These are phyloP conservation scores for Podila horticola DNA, from an alignment of 192 early-diverging fungal species.

Conservation along the genomic window DNA sequence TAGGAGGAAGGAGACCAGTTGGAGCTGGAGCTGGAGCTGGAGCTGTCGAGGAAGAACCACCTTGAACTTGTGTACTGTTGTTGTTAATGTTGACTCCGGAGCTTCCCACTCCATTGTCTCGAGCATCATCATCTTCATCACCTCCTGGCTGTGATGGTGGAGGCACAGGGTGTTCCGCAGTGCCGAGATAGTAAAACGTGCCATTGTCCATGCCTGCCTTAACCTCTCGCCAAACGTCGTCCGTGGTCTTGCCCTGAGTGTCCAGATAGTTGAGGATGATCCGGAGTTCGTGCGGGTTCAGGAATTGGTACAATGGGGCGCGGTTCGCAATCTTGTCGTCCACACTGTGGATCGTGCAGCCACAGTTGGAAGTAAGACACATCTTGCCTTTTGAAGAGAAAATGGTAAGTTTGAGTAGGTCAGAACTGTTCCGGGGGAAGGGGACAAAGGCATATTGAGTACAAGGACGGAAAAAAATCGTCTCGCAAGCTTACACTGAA, in stretches of 20 bases:
- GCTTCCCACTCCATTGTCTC: neutral
- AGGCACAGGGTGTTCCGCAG: neutral
- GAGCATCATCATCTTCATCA: neutral
- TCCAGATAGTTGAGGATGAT: slow-evolving; percentile 14
- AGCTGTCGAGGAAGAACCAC: too few relatives aligned
- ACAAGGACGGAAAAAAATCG: neutral
- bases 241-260: neutral
- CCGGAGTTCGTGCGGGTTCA: slow-evolving; percentile 14
- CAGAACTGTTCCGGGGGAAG: neutral
- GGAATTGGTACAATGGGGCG: neutral
- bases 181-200: slow-evolving; percentile 15
- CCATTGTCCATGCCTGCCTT: slow-evolving; percentile 29
- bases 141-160: neutral
- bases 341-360: slow-evolving; percentile 14
- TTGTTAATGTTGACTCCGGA: neutral
- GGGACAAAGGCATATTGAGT: too few relatives aligned
- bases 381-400: slow-evolving; percentile 19
- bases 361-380: slow-evolving; percentile 28
- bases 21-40: neutral
- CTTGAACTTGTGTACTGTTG: neutral
- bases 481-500: slow-evolving; percentile 23
- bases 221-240: slow-evolving; percentile 20
- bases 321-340: slow-evolving; percentile 7
- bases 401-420: neutral
- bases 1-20: too few relatives aligned